Evolutionary conservation across 257 asterid genomes (phyloP).

Genomic region (Scutellaria minor): DNA sequence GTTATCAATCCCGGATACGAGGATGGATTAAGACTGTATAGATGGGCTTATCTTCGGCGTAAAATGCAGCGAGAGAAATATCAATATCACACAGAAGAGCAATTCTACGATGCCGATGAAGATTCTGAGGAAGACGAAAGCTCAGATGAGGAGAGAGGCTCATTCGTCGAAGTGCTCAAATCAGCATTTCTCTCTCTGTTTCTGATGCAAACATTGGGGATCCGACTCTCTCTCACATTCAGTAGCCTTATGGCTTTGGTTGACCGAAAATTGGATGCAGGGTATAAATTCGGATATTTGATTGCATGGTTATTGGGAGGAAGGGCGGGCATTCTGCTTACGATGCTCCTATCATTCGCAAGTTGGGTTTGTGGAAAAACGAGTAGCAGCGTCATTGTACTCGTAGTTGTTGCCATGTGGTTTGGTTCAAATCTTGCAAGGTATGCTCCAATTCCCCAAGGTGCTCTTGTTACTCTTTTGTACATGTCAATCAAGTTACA

Average conservation of each 20-base stretch:
- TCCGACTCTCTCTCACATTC: conserved; percentile 62
- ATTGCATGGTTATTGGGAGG: conserved; percentile 80
- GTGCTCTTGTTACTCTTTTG: conserved; percentile 81
- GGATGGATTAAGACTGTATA: conserved; percentile 59
- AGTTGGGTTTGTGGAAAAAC: conserved; percentile 89
- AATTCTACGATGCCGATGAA: conserved; percentile 44
- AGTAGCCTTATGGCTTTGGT: conserved; percentile 71
- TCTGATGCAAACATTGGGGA: conserved; percentile 75
- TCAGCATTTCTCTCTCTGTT: conserved; percentile 70
- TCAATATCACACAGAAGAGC: conserved; percentile 41
- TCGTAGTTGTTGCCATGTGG: conserved; percentile 79
- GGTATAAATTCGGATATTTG: conserved; percentile 74
- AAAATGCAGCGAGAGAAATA: conserved; percentile 60
- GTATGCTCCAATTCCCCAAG: conserved; percentile 78
- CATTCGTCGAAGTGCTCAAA: conserved; percentile 70
- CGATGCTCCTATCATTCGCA: conserved; percentile 66
- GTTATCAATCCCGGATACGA: conserved; percentile 49
- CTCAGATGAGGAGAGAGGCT: conserved; percentile 54
- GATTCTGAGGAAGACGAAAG: conserved; percentile 40
- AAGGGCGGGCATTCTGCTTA: conserved; percentile 70
- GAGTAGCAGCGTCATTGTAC: conserved; percentile 72
- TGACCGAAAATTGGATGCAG: conserved; percentile 71
- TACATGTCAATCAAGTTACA: conserved; percentile 87
- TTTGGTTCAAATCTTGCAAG: conserved; percentile 74
- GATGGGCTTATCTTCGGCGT: conserved; percentile 66